These are phyloP conservation scores for Xerocomus potaroensis DNA, from an alignment of 768 basidiomycete genomes.

Conservation along the genomic window DNA sequence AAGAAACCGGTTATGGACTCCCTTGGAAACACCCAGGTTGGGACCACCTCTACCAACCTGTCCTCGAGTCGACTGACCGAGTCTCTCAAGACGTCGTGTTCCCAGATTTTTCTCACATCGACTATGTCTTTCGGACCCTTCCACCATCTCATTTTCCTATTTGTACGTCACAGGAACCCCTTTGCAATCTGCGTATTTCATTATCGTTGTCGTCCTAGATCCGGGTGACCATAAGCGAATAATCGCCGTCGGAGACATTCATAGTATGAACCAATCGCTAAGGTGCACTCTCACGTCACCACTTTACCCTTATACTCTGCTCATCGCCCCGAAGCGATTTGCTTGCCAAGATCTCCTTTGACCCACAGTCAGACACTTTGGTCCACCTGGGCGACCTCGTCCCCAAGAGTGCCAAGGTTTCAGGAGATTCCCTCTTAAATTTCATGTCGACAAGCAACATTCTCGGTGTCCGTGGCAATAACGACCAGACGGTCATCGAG, in stretches of 20 bases:
- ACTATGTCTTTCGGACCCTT: conserved; percentile 41
- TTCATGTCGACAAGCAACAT: conserved; percentile 63
- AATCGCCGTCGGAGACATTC: conserved; percentile 84
- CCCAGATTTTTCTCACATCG: conserved; percentile 58
- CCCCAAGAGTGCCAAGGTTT: conserved; percentile 52
- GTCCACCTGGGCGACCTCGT: conserved; percentile 84
- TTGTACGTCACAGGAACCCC: conserved; percentile 32
- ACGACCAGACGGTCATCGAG: conserved; percentile 88
- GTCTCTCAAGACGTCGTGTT: conserved; percentile 9
- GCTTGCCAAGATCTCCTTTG: conserved; percentile 56
- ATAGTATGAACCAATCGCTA: conserved; percentile 71
- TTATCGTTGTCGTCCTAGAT: conserved; percentile 34
- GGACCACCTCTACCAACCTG: background rate
- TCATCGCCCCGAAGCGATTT: conserved; percentile 45
- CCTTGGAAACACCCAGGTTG: conserved; percentile 17
- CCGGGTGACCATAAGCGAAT: conserved; percentile 48
- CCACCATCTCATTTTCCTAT: conserved; percentile 49
- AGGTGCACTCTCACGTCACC: conserved; percentile 42
- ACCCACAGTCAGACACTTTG: conserved; percentile 58
- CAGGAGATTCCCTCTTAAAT: conserved; percentile 58
- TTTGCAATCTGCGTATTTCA: background rate
- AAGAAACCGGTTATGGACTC: background rate
- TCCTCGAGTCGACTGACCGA: background rate
- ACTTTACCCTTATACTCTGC: background rate
- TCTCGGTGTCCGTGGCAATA: conserved; percentile 87